A percentile compares a stretch with the other conserved stretches of the same genome.
Conservation (phyloP, 768 basidiomycete species). For the Russula vinacea region DNA sequence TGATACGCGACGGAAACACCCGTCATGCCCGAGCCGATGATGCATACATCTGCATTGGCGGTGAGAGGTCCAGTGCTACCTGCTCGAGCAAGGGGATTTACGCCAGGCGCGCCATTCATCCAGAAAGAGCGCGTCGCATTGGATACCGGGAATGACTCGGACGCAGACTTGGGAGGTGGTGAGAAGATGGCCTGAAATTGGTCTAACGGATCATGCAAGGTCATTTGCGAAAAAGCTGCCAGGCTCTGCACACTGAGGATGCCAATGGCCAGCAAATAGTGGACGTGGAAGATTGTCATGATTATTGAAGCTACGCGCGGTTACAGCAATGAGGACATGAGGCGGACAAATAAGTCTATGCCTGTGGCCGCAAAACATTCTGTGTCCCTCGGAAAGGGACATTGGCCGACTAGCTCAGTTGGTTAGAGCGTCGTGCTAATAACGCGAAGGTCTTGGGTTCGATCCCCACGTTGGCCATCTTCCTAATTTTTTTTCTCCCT, state of each 20-base stretch:
- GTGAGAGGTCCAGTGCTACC: constrained; percentile 65
- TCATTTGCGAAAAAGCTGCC: neutral
- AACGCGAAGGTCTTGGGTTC: constrained; percentile 36
- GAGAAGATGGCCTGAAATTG: constrained; percentile 1
- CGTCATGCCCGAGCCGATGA: constrained; percentile 79
- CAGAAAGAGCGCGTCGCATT: constrained; percentile 75
- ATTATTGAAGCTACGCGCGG: neutral
- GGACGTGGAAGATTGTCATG: constrained; percentile 8
- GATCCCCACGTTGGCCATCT: constrained; percentile 32
- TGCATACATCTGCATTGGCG: constrained; percentile 62
- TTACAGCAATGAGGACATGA: neutral
- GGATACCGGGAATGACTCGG: constrained; percentile 46
- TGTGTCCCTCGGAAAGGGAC: neutral
- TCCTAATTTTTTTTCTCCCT: neutral
- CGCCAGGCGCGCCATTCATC: constrained; percentile 52
- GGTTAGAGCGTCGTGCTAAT: constrained; percentile 93
- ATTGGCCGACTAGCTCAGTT: constrained; percentile 64
- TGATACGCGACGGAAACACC: constrained; percentile 76
- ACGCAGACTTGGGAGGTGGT: constrained; percentile 20
- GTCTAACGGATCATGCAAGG: neutral
- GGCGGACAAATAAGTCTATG: neutral
- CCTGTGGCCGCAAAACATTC: neutral
- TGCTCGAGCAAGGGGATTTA: constrained; percentile 62
- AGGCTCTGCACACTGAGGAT: neutral
- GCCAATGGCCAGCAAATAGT: neutral